Evolutionary conservation across 108 stramenopile species (phyloP).

Genomic region (Skeletonema costatum): DNA sequence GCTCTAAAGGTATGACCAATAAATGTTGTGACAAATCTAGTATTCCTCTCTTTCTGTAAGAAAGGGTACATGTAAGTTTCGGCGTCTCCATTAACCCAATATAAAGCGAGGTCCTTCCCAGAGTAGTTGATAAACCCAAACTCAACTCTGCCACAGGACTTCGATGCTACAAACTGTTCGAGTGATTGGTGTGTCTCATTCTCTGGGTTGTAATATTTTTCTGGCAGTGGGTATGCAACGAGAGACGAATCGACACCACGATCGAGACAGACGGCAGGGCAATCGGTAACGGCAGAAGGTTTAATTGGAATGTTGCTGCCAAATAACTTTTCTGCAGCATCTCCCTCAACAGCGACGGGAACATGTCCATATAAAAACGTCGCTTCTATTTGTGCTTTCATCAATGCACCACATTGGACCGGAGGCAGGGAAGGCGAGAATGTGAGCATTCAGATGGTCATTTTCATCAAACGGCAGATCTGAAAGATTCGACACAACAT

Average conservation of each 20-base stretch:
- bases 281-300: conserved; percentile 10
- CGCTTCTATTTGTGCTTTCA: neutral
- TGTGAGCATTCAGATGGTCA: conserved; percentile 37
- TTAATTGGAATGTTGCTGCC: conserved; percentile 1
- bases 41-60: conserved; percentile 56
- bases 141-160: conserved; percentile 53
- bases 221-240: conserved; percentile 36
- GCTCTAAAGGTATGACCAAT: conserved; percentile 64
- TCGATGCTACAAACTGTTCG: conserved; percentile 12
- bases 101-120: conserved; percentile 39
- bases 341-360: conserved; percentile 37
- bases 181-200: conserved; percentile 31
- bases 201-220: conserved; percentile 34
- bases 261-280: conserved; percentile 54
- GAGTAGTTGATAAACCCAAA: conserved; percentile 66
- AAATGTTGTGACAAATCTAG: conserved; percentile 54
- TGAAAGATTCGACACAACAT: conserved; percentile 17
- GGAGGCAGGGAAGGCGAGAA: conserved; percentile 45
- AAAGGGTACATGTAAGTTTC: conserved; percentile 24
- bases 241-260: conserved; percentile 42
- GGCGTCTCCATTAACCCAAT: conserved; percentile 49
- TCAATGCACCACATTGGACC: conserved; percentile 31
- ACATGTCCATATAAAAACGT: conserved; percentile 21
- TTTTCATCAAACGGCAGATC: conserved; percentile 54
- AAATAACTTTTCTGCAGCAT: conserved; percentile 26